phyloP scores from a whole-genome alignment of 331 rosid species.

The Quercus lobata region DNA sequence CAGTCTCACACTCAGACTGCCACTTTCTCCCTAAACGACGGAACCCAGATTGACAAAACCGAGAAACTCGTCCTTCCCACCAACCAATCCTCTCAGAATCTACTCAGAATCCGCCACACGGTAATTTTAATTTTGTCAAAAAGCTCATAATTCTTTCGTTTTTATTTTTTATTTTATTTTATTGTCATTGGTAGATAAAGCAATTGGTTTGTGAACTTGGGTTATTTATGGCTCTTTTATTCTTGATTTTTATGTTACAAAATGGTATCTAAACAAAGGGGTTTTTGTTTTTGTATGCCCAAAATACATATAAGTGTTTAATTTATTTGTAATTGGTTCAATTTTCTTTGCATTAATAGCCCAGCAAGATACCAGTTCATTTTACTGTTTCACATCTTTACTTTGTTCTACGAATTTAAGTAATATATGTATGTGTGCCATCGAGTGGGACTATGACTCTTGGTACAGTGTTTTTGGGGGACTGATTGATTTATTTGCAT shows the following conservation, averaged over 20 bases:
- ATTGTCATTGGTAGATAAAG: background rate
- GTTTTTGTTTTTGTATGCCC: background rate
- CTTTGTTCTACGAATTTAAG: background rate
- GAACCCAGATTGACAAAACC: slow-evolving; percentile 14
- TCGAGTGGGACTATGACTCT: background rate
- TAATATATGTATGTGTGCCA: background rate
- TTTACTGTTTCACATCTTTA: background rate
- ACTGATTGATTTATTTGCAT: slow-evolving; percentile 3
- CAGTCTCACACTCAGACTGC: slow-evolving; percentile 27
- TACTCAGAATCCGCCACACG: slow-evolving; percentile 93
- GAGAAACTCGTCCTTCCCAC: slow-evolving; percentile 67
- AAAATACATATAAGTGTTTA: background rate
- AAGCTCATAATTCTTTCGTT: background rate
- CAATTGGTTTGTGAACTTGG: background rate
- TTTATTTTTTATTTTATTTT: background rate
- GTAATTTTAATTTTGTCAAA: slow-evolving; percentile 28
- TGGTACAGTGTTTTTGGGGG: slow-evolving; percentile 3
- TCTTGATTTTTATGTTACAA: background rate
- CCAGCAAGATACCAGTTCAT: too few relatives aligned
- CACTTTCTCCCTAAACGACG: slow-evolving; percentile 17
- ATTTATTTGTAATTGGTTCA: background rate
- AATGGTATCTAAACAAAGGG: background rate
- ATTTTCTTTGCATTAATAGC: background rate
- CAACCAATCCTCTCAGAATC: slow-evolving; percentile 69
- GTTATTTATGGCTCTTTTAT: background rate